Conservation (phyloP, 2,329 filamentous ascomycete species). For the Zasmidium citrigriseum region DNA sequence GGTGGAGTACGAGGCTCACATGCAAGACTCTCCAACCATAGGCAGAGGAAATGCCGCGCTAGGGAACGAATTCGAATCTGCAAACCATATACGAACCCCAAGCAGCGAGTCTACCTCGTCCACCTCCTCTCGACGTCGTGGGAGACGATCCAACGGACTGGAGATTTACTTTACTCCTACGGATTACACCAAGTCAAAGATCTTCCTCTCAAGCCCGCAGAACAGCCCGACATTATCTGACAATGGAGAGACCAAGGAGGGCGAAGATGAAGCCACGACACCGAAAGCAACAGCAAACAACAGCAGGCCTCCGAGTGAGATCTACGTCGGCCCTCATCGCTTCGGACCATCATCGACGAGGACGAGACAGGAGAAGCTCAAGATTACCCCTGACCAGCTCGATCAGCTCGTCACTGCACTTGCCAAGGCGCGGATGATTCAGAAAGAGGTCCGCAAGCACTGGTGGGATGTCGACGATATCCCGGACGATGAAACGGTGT, state of each 20-base stretch:
- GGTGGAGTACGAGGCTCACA: slow-evolving; percentile 8
- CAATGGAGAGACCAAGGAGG: background rate
- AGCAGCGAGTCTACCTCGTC: slow-evolving; percentile 5
- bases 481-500: slow-evolving; percentile 22
- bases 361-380: slow-evolving; percentile 11
- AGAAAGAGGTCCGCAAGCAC: slow-evolving; percentile 24
- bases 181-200: slow-evolving; percentile 22
- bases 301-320: slow-evolving; percentile 16
- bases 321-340: slow-evolving; percentile 12
- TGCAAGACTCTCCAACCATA: background rate
- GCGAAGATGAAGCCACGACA: slow-evolving; percentile 12
- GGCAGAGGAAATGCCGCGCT: background rate
- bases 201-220: slow-evolving; percentile 27
- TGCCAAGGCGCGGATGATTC: slow-evolving; percentile 24
- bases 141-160: slow-evolving; percentile 5
- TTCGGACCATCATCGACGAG: background rate
- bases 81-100: slow-evolving; percentile 14
- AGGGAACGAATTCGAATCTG: slow-evolving; percentile 10
- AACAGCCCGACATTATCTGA: slow-evolving; percentile 19
- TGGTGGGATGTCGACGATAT: slow-evolving; percentile 28
- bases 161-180: slow-evolving; percentile 32
- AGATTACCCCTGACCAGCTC: slow-evolving; percentile 24
- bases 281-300: slow-evolving; percentile 11
- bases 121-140: slow-evolving; percentile 11
- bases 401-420: slow-evolving; percentile 27